Percentiles rank a stretch among this genome's conserved stretches.
phyloP scores from a whole-genome alignment of 805 yeast species.

The Yamadazyma ubonensis region DNA sequence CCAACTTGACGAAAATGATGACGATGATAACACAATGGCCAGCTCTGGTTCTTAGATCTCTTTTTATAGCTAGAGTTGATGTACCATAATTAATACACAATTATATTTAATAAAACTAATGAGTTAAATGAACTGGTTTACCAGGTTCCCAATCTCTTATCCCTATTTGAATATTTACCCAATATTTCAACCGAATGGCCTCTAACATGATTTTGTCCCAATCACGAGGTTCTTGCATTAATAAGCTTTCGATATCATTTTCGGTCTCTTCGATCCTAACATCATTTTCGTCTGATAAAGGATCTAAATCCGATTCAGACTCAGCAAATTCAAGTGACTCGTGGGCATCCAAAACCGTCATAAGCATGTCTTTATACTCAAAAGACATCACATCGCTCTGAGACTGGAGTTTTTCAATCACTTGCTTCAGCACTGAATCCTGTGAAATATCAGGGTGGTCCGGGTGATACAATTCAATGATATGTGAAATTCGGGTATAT shows the following conservation, averaged over 20 bases:
- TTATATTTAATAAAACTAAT: constrained; percentile 27
- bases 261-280: constrained; percentile 51
- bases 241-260: constrained; percentile 44
- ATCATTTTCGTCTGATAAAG: constrained; percentile 55
- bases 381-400: constrained; percentile 30
- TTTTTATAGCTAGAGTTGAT: background rate
- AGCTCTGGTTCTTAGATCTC: constrained; percentile 26
- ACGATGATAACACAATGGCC: constrained; percentile 44
- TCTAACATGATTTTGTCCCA: constrained; percentile 61
- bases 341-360: constrained; percentile 81
- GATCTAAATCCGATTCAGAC: constrained; percentile 55
- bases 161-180: constrained; percentile 74
- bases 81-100: constrained; percentile 6
- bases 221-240: constrained; percentile 38
- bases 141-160: constrained; percentile 79
- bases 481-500: constrained; percentile 50
- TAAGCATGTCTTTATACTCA: constrained; percentile 54
- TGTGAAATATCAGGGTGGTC: constrained; percentile 49
- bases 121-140: constrained; percentile 62
- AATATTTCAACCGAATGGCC: constrained; percentile 75
- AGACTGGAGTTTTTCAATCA: constrained; percentile 42
- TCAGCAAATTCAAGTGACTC: constrained; percentile 73
- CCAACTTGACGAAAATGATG: constrained; percentile 19
- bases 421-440: constrained; percentile 51
- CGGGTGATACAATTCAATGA: constrained; percentile 37